A percentile compares a stretch with the other conserved stretches of the same genome.
Evolutionary conservation across 345 rosid genomes (phyloP).

Genomic region (Aegle marmelos): DNA sequence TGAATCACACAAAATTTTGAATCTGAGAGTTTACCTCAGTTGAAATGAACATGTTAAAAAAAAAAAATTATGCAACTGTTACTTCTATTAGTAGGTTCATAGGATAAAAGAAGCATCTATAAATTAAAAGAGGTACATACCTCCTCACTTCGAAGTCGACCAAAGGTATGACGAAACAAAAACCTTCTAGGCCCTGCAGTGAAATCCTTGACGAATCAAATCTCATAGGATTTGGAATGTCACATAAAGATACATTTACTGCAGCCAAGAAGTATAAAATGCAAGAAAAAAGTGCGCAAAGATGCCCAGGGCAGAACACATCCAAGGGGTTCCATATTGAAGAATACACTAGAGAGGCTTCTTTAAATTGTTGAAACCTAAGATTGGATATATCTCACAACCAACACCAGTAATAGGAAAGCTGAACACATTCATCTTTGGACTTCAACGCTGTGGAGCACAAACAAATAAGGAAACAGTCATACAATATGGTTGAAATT

Average conservation of each 20-base stretch:
- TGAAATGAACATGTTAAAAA: conserved; percentile 1
- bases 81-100: not conserved
- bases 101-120: conserved; percentile 1
- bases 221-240: conserved; percentile 5
- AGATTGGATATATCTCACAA: not conserved
- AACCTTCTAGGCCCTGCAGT: conserved; percentile 83
- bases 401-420: not conserved
- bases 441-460: not conserved
- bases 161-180: conserved; percentile 69
- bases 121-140: conserved; percentile 30
- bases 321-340: not conserved
- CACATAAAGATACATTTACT: not conserved
- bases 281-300: not conserved
- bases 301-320: not conserved
- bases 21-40: conserved; percentile 3
- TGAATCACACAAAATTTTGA: not conserved
- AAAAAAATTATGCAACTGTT: not conserved
- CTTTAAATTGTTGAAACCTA: not conserved
- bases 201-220: conserved; percentile 15
- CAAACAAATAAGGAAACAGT: not conserved
- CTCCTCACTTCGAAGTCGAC: conserved; percentile 91
- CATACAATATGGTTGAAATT: not conserved
- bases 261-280: not conserved
- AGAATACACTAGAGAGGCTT: not conserved
- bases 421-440: not conserved